Evolutionary conservation across 2,329 filamentous ascomycete species (phyloP).

Genomic region (Neofusicoccum sp.): DNA sequence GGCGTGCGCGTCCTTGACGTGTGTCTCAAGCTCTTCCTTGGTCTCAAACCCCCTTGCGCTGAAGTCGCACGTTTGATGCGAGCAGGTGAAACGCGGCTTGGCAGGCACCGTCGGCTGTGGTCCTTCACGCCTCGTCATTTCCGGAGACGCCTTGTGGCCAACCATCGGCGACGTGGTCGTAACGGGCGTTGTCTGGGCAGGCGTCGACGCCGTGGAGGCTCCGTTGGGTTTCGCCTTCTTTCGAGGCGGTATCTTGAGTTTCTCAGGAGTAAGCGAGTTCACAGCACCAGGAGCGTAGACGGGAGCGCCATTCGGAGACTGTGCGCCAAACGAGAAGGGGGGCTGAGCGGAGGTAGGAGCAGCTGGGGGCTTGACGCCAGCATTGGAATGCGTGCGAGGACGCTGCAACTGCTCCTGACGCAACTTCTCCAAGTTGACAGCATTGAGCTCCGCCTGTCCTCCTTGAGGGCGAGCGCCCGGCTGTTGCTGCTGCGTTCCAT

Average conservation of each 20-base stretch:
- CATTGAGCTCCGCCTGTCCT: conserved; percentile 34
- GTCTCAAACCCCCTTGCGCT: conserved; percentile 58
- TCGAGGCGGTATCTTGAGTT: conserved; percentile 59
- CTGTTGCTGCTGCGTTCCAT: conserved; percentile 19
- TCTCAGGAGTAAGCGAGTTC: conserved; percentile 56
- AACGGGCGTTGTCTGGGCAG: conserved; percentile 35
- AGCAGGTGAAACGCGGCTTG: conserved; percentile 56
- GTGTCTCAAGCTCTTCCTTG: conserved; percentile 57
- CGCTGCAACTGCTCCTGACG: conserved; percentile 47
- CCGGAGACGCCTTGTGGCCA: conserved; percentile 44
- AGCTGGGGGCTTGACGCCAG: conserved; percentile 44
- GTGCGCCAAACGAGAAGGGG: conserved; percentile 53
- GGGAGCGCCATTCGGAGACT: conserved; percentile 60
- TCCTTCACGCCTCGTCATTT: conserved; percentile 52
- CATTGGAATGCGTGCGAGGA: conserved; percentile 28
- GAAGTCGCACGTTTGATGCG: conserved; percentile 55
- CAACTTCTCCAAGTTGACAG: conserved; percentile 31
- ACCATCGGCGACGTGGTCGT: conserved; percentile 45
- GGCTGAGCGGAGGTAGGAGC: conserved; percentile 56
- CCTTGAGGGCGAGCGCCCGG: conserved; percentile 20
- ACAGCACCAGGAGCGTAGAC: conserved; percentile 52
- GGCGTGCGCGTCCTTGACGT: conserved; percentile 57
- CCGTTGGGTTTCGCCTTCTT: conserved; percentile 59
- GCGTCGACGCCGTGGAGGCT: conserved; percentile 41
- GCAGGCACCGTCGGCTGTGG: conserved; percentile 43